These are phyloP conservation scores for Canavalia gladiata DNA, from an alignment of 306 rosid species.

Conservation along the genomic window DNA sequence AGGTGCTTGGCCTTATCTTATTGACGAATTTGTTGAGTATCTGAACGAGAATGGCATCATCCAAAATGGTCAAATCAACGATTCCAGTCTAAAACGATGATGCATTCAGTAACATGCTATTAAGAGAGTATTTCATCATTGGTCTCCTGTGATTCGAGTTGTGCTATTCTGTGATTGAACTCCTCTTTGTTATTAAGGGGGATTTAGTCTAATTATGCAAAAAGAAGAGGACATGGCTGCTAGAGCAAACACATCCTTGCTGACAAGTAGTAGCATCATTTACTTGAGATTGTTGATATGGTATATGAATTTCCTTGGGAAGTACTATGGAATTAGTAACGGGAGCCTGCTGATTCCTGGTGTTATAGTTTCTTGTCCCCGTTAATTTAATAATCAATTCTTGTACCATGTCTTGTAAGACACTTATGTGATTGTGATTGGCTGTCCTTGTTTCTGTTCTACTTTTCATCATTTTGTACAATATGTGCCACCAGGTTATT, in stretches of 20 bases:
- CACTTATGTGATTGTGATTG: slow-evolving; percentile 23
- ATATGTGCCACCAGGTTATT: slow-evolving; percentile 31
- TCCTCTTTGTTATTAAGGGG: slow-evolving; percentile 28
- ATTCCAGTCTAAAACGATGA: slow-evolving; percentile 57
- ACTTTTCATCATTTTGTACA: slow-evolving; percentile 37
- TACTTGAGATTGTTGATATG: slow-evolving; percentile 53
- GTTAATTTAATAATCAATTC: slow-evolving; percentile 32
- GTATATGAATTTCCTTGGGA: slow-evolving; percentile 45
- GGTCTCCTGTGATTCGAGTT: slow-evolving; percentile 26
- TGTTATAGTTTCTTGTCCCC: slow-evolving; percentile 25
- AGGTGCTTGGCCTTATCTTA: slow-evolving; percentile 99
- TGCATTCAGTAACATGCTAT: slow-evolving; percentile 35
- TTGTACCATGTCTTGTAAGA: slow-evolving; percentile 41
- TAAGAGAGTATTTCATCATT: slow-evolving; percentile 31
- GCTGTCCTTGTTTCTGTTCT: slow-evolving; percentile 10
- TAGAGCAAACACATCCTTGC: slow-evolving; percentile 51
- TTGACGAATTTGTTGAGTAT: slow-evolving; percentile 95
- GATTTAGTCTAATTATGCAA: slow-evolving; percentile 28
- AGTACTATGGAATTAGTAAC: slow-evolving; percentile 41
- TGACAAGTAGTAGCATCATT: slow-evolving; percentile 45
- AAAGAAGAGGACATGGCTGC: slow-evolving; percentile 45
- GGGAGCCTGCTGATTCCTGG: slow-evolving; percentile 40
- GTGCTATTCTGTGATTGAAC: slow-evolving; percentile 42
- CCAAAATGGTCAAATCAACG: slow-evolving; percentile 57
- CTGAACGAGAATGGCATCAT: slow-evolving; percentile 79